These are phyloP conservation scores for Silene latifolia DNA, from an alignment of 148 eudicot species.

Conservation along the genomic window DNA sequence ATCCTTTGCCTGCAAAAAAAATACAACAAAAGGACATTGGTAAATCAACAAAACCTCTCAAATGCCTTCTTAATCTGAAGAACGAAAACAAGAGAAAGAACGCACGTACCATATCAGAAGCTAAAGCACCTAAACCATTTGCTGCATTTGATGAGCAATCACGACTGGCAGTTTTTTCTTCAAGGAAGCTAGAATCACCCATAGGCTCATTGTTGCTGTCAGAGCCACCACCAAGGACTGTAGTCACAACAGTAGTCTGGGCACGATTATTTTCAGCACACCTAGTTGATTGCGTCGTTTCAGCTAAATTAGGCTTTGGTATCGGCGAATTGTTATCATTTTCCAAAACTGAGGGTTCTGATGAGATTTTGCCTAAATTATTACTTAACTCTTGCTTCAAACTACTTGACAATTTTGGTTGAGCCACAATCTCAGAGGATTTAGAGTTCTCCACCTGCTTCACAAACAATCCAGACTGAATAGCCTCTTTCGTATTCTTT, in stretches of 20 bases:
- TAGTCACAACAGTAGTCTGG: background rate
- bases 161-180: constrained; percentile 13
- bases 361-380: constrained; percentile 13
- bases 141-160: constrained; percentile 17
- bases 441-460: constrained; percentile 11
- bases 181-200: constrained; percentile 19
- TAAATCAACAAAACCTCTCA: background rate
- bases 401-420: constrained; percentile 17
- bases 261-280: background rate
- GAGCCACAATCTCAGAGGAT: constrained; percentile 15
- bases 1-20: constrained; percentile 21
- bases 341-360: constrained; percentile 14
- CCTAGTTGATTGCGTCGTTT: constrained; percentile 1
- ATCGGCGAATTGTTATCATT: constrained; percentile 17
- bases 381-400: constrained; percentile 23
- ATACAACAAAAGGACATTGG: background rate
- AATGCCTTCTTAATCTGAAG: background rate
- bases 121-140: constrained; percentile 13
- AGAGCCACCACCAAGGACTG: constrained; percentile 4
- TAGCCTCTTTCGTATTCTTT: constrained; percentile 10
- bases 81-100: background rate
- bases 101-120: constrained; percentile 36
- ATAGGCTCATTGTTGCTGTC: constrained; percentile 9
- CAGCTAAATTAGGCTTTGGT: constrained; percentile 7
- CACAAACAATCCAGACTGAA: constrained; percentile 13